These are phyloP conservation scores for Coemansia sp. DNA, from an alignment of 192 early-diverging fungal genomes.

Conservation along the genomic window DNA sequence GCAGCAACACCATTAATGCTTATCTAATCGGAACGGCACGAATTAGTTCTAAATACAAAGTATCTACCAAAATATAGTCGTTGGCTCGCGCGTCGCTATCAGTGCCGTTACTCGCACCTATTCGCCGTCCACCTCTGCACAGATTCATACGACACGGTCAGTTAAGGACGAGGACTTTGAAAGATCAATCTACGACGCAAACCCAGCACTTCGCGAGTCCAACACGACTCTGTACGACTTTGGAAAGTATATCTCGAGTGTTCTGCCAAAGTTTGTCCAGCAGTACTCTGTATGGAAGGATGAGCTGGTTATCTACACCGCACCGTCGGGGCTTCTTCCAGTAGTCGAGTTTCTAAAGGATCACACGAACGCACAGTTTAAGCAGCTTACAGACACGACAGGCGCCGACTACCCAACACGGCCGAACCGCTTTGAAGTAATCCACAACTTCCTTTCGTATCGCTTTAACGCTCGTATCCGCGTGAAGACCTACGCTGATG, in stretches of 20 bases:
- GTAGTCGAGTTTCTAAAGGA: constrained; percentile 90
- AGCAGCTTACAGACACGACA: constrained; percentile 85
- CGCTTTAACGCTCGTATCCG: constrained; percentile 91
- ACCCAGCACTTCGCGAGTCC: constrained; percentile 35
- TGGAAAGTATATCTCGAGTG: constrained; percentile 80
- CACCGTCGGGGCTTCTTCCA: constrained; percentile 72
- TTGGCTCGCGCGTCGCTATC: constrained; percentile 6
- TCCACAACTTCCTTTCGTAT: constrained; percentile 87
- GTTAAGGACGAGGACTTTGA: constrained; percentile 33
- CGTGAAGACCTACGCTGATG: constrained; percentile 95
- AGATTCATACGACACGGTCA: constrained; percentile 30
- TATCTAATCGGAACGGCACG: neutral
- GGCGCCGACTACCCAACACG: constrained; percentile 91
- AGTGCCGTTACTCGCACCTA: neutral
- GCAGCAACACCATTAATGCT: neutral
- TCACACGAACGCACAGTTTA: constrained; percentile 89
- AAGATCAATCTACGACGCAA: constrained; percentile 32
- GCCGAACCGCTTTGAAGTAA: constrained; percentile 93
- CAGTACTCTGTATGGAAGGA: constrained; percentile 98
- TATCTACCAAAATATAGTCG: neutral
- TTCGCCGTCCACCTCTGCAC: neutral
- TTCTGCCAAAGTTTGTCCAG: constrained; percentile 94
- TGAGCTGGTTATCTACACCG: constrained; percentile 92
- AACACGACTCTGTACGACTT: constrained; percentile 69
- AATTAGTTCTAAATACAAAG: neutral